Base-by-base conservation (phyloP, 208 protist genomes). In the Blastocrithidia nonstop region DNA sequence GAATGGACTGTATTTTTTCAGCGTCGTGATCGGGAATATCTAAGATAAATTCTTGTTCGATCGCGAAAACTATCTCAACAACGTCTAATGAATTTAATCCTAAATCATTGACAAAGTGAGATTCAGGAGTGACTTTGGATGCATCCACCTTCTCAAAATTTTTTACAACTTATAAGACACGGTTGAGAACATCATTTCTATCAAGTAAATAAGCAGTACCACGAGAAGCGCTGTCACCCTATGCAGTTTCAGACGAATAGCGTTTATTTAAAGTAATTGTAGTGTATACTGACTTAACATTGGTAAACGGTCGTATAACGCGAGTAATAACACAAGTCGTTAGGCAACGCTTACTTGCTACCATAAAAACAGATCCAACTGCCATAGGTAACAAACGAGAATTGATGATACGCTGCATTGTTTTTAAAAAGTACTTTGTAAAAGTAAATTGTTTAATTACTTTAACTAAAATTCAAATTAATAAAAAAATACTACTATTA, bases 21-120 rank as follows among this genome's bases (percentile, higher is more conserved):
- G 91, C 91, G 56, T 97, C 91, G 50, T 93, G 84, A 62, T 97
- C 93, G 49, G 93, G 89, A 49, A 97, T 97, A 64, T 97, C 92
- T 75, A 97, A 66, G 50, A 85, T 77, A 56, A 97, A 97, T 65
- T 97, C 92, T 41, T 97, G 88, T 50, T 97, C 93, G 44, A 97
- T 76, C 15, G 85, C 87, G 33, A 97, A 92, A 4, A 96, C 85
- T 13, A 97, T 80, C 58, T 97, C 94, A 21, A 96, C 90, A 65
- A 91, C 74, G 43, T 97, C 94, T 24, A 97, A 61, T 16, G 87
- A 96, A 57, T 97, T 95, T 19, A 97, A 73, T 33, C 88, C 91
- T 22, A 97, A 67, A 57, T 97, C 94, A 54, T 96, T 96, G 20
- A 95, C 70, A 50, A 97, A 97, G 53, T 96, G 88, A 11, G 88